phyloP scores from a whole-genome alignment of 1,284 basidiomycete genomes.

The Trichosporon asahii region DNA sequence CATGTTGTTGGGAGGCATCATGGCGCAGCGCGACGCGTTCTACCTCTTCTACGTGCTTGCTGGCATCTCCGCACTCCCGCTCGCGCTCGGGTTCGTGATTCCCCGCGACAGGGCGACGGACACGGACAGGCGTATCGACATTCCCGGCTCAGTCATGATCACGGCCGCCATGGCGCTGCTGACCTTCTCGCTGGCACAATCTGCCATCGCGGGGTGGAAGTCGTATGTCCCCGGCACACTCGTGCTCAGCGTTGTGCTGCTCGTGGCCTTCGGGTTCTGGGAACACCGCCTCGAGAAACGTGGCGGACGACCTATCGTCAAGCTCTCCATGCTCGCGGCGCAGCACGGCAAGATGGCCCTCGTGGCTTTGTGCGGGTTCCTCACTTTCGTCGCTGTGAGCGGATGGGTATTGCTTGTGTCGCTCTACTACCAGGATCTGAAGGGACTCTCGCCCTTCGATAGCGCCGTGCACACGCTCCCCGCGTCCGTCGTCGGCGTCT shows the following conservation, averaged over 20 bases:
- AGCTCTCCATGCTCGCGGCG: slow-evolving; percentile 30
- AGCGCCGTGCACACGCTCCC: slow-evolving; percentile 29
- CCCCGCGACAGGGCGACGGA: slow-evolving; percentile 27
- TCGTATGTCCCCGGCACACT: slow-evolving; percentile 38
- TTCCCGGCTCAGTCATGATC: slow-evolving; percentile 33
- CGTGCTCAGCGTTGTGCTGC: slow-evolving; percentile 33
- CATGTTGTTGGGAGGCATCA: slow-evolving; percentile 32
- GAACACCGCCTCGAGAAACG: slow-evolving; percentile 30
- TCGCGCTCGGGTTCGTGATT: slow-evolving; percentile 35
- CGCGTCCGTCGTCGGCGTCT: slow-evolving; percentile 31
- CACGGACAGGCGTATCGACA: slow-evolving; percentile 31
- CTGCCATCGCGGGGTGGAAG: slow-evolving; percentile 31
- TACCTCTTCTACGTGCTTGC: slow-evolving; percentile 43
- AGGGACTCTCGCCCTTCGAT: slow-evolving; percentile 22
- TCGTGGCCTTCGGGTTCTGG: slow-evolving; percentile 38
- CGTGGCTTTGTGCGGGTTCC: slow-evolving; percentile 30
- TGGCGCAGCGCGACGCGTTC: slow-evolving; percentile 21
- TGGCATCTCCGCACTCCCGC: slow-evolving; percentile 32
- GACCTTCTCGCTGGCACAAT: slow-evolving; percentile 34
- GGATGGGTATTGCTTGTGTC: slow-evolving; percentile 30
- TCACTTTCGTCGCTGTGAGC: slow-evolving; percentile 28
- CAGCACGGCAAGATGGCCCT: slow-evolving; percentile 29
- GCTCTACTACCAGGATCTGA: slow-evolving; percentile 32
- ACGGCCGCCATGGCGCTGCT: slow-evolving; percentile 35
- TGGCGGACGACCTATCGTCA: slow-evolving; percentile 31